Evolutionary conservation across 106 monocot genomes (phyloP).

Genomic region (Cymbidium sinense): DNA sequence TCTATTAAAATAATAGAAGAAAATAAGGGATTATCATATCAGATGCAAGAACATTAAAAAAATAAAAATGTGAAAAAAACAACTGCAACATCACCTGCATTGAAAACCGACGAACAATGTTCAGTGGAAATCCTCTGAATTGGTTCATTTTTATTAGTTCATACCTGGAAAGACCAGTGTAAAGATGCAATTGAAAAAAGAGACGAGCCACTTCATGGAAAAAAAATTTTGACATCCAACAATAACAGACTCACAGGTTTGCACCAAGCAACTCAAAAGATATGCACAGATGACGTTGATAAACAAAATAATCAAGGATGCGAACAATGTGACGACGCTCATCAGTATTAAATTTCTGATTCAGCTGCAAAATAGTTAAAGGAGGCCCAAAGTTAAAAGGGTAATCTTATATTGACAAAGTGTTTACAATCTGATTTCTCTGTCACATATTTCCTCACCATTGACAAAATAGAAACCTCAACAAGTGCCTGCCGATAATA

Average conservation of each 20-base stretch:
- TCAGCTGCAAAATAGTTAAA: slow-evolving; percentile 52
- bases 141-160: slow-evolving; percentile 73
- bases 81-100: slow-evolving; percentile 50
- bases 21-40: not conserved
- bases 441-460: slow-evolving; percentile 29
- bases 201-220: not conserved
- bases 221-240: not conserved
- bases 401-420: not conserved
- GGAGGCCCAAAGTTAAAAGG: not conserved
- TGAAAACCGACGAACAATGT: slow-evolving; percentile 72
- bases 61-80: not conserved
- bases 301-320: slow-evolving; percentile 80
- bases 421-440: not conserved
- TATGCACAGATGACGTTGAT: slow-evolving; percentile 83
- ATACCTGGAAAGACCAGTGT: slow-evolving; percentile 40
- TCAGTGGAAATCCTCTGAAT: slow-evolving; percentile 73
- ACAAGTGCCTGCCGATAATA: slow-evolving; percentile 82
- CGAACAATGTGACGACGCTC: slow-evolving; percentile 83
- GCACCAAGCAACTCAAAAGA: slow-evolving; percentile 94
- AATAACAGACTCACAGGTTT: slow-evolving; percentile 68
- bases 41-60: not conserved
- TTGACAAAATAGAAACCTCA: slow-evolving; percentile 70
- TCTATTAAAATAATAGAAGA: slow-evolving; percentile 35
- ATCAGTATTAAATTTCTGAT: slow-evolving; percentile 65
- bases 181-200: not conserved